Percentiles rank a stretch among this genome's conserved stretches.
Evolutionary conservation across 2,329 filamentous ascomycete genomes (phyloP).

Genomic region (Ascochyta lentis): DNA sequence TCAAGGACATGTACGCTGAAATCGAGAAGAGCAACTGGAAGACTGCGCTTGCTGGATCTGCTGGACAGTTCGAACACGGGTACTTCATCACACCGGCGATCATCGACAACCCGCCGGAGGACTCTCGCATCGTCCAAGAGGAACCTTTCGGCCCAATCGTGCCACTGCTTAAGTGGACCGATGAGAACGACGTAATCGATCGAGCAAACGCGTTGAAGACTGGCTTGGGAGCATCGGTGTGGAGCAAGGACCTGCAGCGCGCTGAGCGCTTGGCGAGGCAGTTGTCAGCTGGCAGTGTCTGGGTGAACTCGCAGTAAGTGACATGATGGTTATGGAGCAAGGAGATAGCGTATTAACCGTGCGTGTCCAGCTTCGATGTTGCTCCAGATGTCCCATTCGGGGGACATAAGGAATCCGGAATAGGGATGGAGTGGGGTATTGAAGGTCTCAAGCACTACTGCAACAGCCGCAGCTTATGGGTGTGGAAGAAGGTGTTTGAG

Average conservation of each 20-base stretch:
- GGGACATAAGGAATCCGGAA: constrained; percentile 78
- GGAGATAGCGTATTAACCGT: background rate
- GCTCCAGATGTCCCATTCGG: constrained; percentile 62
- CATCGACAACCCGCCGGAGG: constrained; percentile 63
- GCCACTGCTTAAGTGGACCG: constrained; percentile 66
- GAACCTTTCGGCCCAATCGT: constrained; percentile 71
- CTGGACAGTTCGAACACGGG: constrained; percentile 47
- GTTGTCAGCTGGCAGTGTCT: constrained; percentile 60
- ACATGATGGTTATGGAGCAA: no score
- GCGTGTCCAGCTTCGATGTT: constrained; percentile 22
- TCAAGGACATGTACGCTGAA: constrained; percentile 63
- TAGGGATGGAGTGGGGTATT: constrained; percentile 69
- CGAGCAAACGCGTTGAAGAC: constrained; percentile 55
- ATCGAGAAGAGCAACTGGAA: constrained; percentile 60
- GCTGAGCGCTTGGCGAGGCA: constrained; percentile 55
- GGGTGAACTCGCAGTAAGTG: constrained; percentile 56
- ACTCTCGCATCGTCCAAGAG: constrained; percentile 62
- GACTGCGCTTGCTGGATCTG: constrained; percentile 56
- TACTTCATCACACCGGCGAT: constrained; percentile 67
- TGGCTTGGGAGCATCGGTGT: constrained; percentile 62
- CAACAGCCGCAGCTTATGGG: constrained; percentile 28
- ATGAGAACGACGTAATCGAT: constrained; percentile 58
- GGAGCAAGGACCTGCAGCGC: constrained; percentile 38
- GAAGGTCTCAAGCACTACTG: constrained; percentile 36
- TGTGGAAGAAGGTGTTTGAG: constrained; percentile 28